phyloP scores from a whole-genome alignment of 2,329 filamentous ascomycete species.

The Hirsutella minnesotensis region DNA sequence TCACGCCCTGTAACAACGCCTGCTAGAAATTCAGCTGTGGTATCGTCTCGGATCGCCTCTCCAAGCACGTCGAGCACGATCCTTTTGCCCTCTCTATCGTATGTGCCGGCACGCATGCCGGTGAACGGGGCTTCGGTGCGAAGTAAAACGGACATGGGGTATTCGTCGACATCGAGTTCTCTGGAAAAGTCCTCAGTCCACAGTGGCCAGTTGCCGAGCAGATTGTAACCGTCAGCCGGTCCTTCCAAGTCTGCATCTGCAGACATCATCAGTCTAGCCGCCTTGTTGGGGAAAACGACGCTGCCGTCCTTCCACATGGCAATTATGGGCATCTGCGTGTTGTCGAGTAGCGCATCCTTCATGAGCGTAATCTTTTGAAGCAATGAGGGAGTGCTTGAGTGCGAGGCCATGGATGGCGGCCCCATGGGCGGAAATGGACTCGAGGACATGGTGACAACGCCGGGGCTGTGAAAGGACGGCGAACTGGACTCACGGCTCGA shows the following conservation, averaged over 20 bases:
- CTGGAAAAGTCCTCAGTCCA: constrained; percentile 57
- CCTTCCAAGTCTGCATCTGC: constrained; percentile 26
- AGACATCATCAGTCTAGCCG: constrained; percentile 41
- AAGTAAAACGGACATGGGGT: constrained; percentile 54
- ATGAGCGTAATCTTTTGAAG: constrained; percentile 63
- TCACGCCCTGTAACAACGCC: constrained; percentile 63
- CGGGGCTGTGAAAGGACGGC: constrained; percentile 38
- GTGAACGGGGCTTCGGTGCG: constrained; percentile 48
- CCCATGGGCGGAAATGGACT: constrained; percentile 56
- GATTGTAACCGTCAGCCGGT: constrained; percentile 36
- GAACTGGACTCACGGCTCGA: constrained; percentile 37
- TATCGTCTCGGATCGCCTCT: constrained; percentile 54
- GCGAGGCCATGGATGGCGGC: constrained; percentile 43
- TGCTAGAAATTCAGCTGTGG: constrained; percentile 59
- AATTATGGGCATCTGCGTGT: constrained; percentile 61
- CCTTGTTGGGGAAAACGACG: constrained; percentile 61
- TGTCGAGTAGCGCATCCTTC: constrained; percentile 68
- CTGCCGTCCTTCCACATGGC: constrained; percentile 74
- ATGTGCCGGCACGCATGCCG: constrained; percentile 50
- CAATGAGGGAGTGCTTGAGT: constrained; percentile 49
- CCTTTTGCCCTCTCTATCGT: constrained; percentile 37
- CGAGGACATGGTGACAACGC: constrained; percentile 37
- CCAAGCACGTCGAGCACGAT: constrained; percentile 55
- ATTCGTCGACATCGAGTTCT: constrained; percentile 44
- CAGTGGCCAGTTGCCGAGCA: constrained; percentile 47